Evolutionary conservation across 306 rosid species (phyloP), one percentile per base, ranked within the genome.

Genomic region (Casuarina glauca): DNA sequence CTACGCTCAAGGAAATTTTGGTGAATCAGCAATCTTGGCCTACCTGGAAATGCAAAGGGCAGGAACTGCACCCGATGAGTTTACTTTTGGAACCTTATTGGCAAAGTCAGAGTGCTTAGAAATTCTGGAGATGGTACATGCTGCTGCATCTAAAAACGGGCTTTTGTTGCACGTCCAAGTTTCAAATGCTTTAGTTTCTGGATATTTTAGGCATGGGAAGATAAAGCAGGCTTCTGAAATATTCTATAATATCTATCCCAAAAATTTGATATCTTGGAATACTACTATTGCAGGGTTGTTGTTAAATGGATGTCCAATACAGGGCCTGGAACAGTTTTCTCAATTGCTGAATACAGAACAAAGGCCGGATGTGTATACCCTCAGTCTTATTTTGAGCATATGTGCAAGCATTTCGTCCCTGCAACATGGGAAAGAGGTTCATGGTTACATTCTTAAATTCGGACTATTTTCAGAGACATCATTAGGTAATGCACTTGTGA

Each of bases 201-300:
- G 97, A 45, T 91, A 91, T 54, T 81, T 81, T 66, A 89, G 78
- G 81, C 87, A 83, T 58, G 86, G 91, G 53, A 73, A 80, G 69
- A 76, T 88, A 38, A 84, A 79, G 17, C 69, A 74, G 54, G 91
- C 93, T 51, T 79, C 84, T 80, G 77, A 71, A 75, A 62, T 86
- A 69, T 93, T 93, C 83, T 68, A 57, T 48, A 82, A 74, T 77
- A 81, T 77, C 62, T 26, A 73, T 49, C n/a, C 49, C 57, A 87
- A 84, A 86, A 91, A 75, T 75, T 74, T 91, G 81, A 83, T 90
- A 75, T 89, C 98, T 4, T 93, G 95, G 95, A 93, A 93, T 63
- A 68, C 91, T 52, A 77, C 88, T 38, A 83, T 93, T 62, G 89
- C 90, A 69, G 95, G 95, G 60, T 91, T 86, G 75, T 38, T 88